A percentile compares a stretch with the other conserved stretches of the same genome.
Conservation (phyloP, 202 grass and related monocot species). For the Dendrocalamus latiflorus region DNA sequence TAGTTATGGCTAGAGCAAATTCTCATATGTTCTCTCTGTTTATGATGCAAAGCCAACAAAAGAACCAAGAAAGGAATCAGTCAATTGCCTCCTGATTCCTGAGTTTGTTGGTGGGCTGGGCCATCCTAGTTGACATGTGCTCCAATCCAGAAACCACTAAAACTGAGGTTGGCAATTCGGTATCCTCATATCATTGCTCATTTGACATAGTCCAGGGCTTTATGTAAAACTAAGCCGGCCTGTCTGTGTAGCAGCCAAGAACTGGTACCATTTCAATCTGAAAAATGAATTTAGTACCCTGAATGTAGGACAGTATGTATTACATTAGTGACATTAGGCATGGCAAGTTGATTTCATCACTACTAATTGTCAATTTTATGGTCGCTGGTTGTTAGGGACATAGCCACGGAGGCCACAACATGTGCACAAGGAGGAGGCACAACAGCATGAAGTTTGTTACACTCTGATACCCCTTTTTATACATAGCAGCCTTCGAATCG, state of each 20-base stretch:
- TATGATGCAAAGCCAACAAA: too few species aligned
- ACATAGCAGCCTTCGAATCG: too few species aligned
- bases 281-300: neutral
- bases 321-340: neutral
- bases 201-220: constrained; percentile 13
- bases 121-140: constrained; percentile 21
- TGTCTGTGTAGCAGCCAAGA: neutral
- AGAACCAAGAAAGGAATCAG: neutral
- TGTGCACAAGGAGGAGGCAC: too few species aligned
- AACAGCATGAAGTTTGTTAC: too few species aligned
- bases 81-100: neutral
- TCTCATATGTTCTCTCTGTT: too few species aligned
- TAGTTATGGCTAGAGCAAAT: too few species aligned
- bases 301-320: neutral
- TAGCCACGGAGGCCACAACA: too few species aligned
- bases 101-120: constrained; percentile 29
- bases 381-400: too few species aligned
- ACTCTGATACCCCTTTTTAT: too few species aligned
- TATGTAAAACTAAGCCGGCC: neutral
- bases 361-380: neutral
- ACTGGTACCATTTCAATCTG: neutral
- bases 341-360: neutral
- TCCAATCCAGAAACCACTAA: neutral
- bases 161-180: constrained; percentile 4
- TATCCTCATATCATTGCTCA: neutral